These are phyloP conservation scores for Lasiodiplodia sp. DNA, from an alignment of 2,329 filamentous ascomycete species.

Conservation along the genomic window DNA sequence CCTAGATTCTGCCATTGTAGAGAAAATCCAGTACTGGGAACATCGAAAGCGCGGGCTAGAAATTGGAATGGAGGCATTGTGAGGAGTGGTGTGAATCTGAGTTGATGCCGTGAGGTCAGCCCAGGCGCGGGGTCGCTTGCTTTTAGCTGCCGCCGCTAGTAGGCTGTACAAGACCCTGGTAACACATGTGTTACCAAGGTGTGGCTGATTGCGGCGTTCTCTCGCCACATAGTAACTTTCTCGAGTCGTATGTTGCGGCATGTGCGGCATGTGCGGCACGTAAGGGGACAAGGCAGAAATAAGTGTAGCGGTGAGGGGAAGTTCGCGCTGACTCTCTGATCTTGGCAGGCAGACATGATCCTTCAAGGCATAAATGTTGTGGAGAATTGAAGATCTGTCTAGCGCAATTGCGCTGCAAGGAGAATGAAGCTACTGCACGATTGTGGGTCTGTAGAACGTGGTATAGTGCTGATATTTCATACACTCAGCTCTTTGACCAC, in stretches of 20 bases:
- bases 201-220: no score
- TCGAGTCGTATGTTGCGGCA: background rate
- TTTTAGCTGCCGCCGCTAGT: background rate
- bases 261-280: no score
- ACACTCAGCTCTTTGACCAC: no score
- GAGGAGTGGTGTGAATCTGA: background rate
- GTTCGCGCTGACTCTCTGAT: background rate
- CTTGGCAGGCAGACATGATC: background rate
- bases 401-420: no score
- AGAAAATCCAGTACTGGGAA: background rate
- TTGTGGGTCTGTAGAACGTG: no score
- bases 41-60: background rate
- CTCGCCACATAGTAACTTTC: background rate
- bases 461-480: no score
- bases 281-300: background rate
- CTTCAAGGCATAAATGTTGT: background rate
- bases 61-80: background rate
- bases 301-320: background rate
- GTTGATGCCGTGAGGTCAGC: background rate
- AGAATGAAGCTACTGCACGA: no score
- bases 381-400: no score
- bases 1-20: slow-evolving; percentile 34
- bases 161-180: background rate
- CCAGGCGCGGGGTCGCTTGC: background rate
- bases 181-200: no score